Conservation (phyloP, 2,329 filamentous ascomycete genomes). For the Ustulina deusta region DNA sequence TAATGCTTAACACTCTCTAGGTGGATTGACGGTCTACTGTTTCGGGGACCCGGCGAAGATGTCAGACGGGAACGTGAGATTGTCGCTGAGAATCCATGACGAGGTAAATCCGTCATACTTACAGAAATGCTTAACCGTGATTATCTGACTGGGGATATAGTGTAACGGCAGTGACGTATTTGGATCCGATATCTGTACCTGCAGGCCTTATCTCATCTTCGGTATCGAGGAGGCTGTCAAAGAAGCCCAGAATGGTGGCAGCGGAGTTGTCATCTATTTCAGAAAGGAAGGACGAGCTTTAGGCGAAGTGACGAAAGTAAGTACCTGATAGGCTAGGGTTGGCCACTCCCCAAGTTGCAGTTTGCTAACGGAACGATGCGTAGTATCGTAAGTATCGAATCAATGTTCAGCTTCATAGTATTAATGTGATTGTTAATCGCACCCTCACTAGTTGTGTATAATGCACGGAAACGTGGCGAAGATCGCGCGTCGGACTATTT, state of each 20-base stretch:
- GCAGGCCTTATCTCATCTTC: conserved; percentile 93
- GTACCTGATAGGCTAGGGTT: conserved; percentile 41
- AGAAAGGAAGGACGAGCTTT: conserved; percentile 95
- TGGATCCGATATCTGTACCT: conserved; percentile 97
- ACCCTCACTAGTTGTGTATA: conserved; percentile 70
- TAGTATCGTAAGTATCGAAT: conserved; percentile 60
- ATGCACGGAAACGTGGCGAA: conserved; percentile 81
- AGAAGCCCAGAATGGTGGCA: conserved; percentile 93
- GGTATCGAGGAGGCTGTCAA: conserved; percentile 98
- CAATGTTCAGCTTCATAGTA: conserved; percentile 35
- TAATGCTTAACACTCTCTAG: conserved; percentile 51
- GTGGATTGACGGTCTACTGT: conserved; percentile 94
- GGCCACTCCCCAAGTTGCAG: conserved; percentile 34
- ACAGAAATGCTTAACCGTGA: conserved; percentile 1
- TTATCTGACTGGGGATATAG: conserved; percentile 50
- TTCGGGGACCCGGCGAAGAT: conserved; percentile 96
- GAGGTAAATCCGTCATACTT: conserved; percentile 58
- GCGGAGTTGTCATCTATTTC: conserved; percentile 98
- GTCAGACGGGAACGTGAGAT: conserved; percentile 82
- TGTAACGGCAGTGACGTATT: conserved; percentile 99
- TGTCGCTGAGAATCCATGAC: conserved; percentile 85
- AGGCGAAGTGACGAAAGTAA: conserved; percentile 94
- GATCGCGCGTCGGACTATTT: conserved; percentile 93
- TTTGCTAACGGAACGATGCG: conserved; percentile 49
- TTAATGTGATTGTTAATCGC: conserved; percentile 43